A percentile compares a stretch with the other conserved stretches of the same genome.
Conservation (phyloP, 805 yeast genomes). For the Ascoidea rubescens region DNA sequence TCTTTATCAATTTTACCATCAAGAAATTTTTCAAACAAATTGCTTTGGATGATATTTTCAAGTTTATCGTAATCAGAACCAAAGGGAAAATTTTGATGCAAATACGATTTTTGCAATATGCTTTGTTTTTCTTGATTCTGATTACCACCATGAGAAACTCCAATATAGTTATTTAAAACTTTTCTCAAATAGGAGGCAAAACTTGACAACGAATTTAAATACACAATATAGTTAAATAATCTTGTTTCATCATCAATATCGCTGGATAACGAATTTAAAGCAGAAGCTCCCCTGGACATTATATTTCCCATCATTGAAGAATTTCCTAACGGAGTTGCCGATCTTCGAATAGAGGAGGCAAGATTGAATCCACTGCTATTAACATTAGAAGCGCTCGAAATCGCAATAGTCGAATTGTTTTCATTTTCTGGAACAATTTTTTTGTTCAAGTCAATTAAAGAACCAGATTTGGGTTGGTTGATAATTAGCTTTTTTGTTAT, state of each 20-base stretch:
- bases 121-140: conserved; percentile 13
- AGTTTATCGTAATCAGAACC: conserved; percentile 18
- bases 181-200: conserved; percentile 44
- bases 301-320: conserved; percentile 14
- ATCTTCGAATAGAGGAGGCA: neutral
- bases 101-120: conserved; percentile 17
- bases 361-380: neutral
- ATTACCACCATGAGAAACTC: neutral
- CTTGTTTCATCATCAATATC: conserved; percentile 28
- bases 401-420: too few species aligned
- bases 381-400: neutral
- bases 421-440: neutral
- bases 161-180: conserved; percentile 26
- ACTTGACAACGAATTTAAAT: conserved; percentile 59
- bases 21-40: conserved; percentile 13
- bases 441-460: neutral
- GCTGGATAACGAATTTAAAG: conserved; percentile 20
- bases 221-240: conserved; percentile 46
- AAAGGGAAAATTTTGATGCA: conserved; percentile 24
- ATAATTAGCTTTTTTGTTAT: neutral
- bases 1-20: conserved; percentile 15
- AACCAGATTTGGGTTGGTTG: neutral
- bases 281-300: conserved; percentile 30
- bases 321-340: neutral
- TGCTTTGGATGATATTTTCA: conserved; percentile 15